Percentiles rank a stretch among this genome's conserved stretches.
These are phyloP conservation scores for Capsella bursapastoris DNA, from an alignment of 345 rosid species.

Conservation along the genomic window DNA sequence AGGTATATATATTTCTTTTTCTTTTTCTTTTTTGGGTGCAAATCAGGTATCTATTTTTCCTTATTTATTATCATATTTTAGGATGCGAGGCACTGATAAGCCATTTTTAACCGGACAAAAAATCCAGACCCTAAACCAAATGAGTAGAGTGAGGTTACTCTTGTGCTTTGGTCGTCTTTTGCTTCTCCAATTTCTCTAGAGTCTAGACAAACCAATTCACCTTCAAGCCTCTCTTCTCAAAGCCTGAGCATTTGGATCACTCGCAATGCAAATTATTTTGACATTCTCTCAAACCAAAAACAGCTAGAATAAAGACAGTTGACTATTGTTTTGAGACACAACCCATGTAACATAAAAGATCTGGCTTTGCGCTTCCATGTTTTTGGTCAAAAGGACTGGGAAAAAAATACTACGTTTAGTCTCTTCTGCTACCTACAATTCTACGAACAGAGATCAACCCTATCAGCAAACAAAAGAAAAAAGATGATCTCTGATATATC, in stretches of 20 bases:
- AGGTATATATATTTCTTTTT: too few relatives aligned
- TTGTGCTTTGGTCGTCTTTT: not conserved
- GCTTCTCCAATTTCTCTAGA: not conserved
- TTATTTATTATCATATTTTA: not conserved
- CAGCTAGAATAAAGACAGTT: not conserved
- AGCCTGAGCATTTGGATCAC: not conserved
- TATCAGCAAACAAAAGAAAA: slow-evolving; percentile 7
- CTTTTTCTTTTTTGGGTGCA: too few relatives aligned
- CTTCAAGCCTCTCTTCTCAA: slow-evolving; percentile 1
- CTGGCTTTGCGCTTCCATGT: slow-evolving; percentile 8
- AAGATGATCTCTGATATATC: not conserved
- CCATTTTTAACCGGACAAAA: not conserved
- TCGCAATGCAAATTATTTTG: not conserved
- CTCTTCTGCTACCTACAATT: slow-evolving; percentile 8
- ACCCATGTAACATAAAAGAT: not conserved
- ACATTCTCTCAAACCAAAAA: slow-evolving; percentile 1
- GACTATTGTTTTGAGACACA: slow-evolving; percentile 27
- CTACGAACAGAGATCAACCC: slow-evolving; percentile 5
- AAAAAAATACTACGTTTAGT: not conserved
- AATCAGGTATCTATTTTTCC: too few relatives aligned
- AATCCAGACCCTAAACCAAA: too few relatives aligned
- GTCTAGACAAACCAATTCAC: not conserved
- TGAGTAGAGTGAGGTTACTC: not conserved
- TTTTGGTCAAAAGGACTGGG: not conserved
- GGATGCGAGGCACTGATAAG: not conserved